These are phyloP conservation scores for Carex arenaria DNA, from an alignment of 202 grass and related monocot species.

Conservation along the genomic window DNA sequence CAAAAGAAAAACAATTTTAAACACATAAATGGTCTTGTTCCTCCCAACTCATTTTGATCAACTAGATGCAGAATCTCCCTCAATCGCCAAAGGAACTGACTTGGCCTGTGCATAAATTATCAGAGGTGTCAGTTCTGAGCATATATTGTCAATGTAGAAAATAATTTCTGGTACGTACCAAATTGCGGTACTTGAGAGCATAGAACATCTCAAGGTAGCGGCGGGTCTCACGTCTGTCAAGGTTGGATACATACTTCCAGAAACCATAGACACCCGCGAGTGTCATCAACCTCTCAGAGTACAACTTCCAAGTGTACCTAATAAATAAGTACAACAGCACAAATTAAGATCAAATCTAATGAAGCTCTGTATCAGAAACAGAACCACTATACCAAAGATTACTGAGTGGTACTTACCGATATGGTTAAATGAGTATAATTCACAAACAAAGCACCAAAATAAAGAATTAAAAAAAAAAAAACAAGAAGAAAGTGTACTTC, in stretches of 20 bases:
- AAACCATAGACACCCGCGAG: slow-evolving; percentile 94
- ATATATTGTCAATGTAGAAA: background rate
- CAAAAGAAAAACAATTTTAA: slow-evolving; percentile 25
- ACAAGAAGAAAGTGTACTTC: slow-evolving; percentile 47
- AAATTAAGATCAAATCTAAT: background rate
- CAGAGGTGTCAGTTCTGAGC: background rate
- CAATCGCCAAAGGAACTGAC: slow-evolving; percentile 76
- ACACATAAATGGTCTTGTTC: slow-evolving; percentile 24
- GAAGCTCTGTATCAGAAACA: background rate
- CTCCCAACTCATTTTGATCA: slow-evolving; percentile 25
- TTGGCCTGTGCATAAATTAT: slow-evolving; percentile 36
- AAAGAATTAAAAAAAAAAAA: background rate
- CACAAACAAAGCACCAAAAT: background rate
- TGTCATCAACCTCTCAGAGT: slow-evolving; percentile 98
- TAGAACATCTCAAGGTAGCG: slow-evolving; percentile 99
- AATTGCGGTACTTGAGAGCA: slow-evolving; percentile 89
- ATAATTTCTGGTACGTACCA: slow-evolving; percentile 29
- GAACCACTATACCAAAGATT: background rate
- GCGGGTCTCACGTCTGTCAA: slow-evolving; percentile 84
- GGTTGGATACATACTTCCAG: slow-evolving; percentile 99
- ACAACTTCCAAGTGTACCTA: slow-evolving; percentile 97
- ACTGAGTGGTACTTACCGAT: background rate
- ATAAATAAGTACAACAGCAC: background rate
- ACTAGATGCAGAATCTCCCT: slow-evolving; percentile 53
- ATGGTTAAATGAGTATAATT: background rate